These are phyloP conservation scores for Apiotrichum siamense DNA, from an alignment of 1,284 basidiomycete species.

Conservation along the genomic window DNA sequence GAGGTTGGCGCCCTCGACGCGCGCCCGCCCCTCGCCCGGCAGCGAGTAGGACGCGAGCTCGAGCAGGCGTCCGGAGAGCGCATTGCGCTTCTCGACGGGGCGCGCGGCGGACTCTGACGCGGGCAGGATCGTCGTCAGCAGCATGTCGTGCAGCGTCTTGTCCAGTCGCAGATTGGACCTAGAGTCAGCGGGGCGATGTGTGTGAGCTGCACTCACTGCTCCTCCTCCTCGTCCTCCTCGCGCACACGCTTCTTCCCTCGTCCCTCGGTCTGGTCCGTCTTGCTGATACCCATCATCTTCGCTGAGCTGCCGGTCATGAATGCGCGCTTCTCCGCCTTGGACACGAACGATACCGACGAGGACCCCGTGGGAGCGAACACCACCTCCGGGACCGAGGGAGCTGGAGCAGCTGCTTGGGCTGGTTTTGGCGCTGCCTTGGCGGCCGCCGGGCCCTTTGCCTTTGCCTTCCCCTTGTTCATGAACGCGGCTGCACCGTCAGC, in stretches of 20 bases:
- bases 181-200: neutral
- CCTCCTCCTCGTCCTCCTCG: conserved; percentile 27
- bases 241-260: conserved; percentile 19
- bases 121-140: conserved; percentile 44
- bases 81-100: conserved; percentile 45
- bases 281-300: conserved; percentile 45
- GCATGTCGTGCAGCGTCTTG: conserved; percentile 45
- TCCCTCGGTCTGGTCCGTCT: conserved; percentile 20
- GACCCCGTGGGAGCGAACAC: conserved; percentile 30
- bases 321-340: conserved; percentile 40
- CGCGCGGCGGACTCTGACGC: conserved; percentile 23
- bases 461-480: neutral
- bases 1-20: conserved; percentile 13
- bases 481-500: neutral
- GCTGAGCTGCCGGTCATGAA: conserved; percentile 43
- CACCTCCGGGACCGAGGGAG: conserved; percentile 34
- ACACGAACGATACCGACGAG: conserved; percentile 4
- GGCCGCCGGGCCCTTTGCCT: neutral
- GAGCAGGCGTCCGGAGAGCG: conserved; percentile 35
- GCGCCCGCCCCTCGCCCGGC: conserved; percentile 35
- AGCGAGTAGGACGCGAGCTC: conserved; percentile 38
- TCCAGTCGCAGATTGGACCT: conserved; percentile 43
- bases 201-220: conserved; percentile 30
- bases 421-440: neutral
- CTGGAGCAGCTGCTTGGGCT: no score